Base-by-base conservation (phyloP, 164 flowering plant species). In the Magnolia officinalis region DNA sequence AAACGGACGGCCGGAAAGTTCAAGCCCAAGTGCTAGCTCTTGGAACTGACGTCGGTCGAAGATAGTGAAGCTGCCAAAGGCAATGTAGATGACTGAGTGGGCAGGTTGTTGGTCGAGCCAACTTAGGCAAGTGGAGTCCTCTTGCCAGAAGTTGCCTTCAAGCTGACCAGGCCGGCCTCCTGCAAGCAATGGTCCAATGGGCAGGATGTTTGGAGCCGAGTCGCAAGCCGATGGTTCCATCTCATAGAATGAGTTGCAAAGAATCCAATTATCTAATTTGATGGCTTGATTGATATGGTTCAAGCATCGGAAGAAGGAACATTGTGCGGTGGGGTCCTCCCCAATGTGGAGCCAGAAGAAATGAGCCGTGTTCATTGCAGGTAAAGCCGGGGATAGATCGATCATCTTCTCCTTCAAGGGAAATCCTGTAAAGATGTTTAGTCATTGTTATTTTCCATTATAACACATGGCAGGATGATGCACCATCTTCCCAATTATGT, bases 171-270 rank as follows among this genome's bases (percentile, higher is more conserved):
- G 16, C 11, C 13, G 69, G 21, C 66, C 16, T 55, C 61, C 61
- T 1, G 18, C 6, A 19, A 14, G 58, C 19, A 74, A 50, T 5
- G 76, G 76, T 0, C 76, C 76, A 63, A 74, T 74, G 24, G 76
- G 68, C 11, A 63, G 52, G 67, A 13, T 23, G 3, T 63, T 63
- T 3, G 61, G 67, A 20, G 18, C 11, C 16, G 45, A 31, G 18
- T 61, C 8, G 69, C 63, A 63, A 19, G 68, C 23, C 0, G 77
- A 75, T 1, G 80, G 78, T 73, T 86, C 87, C 6, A 86, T 81
- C 19, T 83, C 87, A n/a, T 66, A 50, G 63, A 68, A 74, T 31
- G 89, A 80, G 82, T 86, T 86, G 86, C 87, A 83, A 13, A 86
- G 59, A 4, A 80, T 26, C 78, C 72, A 77, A 4, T 86, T 78